These are phyloP conservation scores for Saprolegnia diclina DNA, from an alignment of 352 stramenopile species.

Conservation along the genomic window DNA sequence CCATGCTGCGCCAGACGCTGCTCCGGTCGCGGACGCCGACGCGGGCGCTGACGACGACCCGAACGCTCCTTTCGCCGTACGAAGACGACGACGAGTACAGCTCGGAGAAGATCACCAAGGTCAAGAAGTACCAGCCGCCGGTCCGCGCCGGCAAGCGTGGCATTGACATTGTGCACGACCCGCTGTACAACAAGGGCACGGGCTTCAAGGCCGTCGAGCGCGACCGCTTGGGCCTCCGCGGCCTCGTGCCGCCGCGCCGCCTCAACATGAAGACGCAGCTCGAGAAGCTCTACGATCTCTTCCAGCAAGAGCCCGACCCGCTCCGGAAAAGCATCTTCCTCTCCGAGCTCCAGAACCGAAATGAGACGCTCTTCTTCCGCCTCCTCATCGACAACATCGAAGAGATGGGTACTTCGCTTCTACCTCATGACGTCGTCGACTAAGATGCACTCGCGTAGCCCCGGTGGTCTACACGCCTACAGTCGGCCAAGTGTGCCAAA, in stretches of 20 bases:
- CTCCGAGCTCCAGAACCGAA: conserved; percentile 92
- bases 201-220: conserved; percentile 80
- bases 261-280: conserved; percentile 68
- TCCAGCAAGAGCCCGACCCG: conserved; percentile 56
- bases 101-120: conserved; percentile 28
- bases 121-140: conserved; percentile 76
- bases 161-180: conserved; percentile 78
- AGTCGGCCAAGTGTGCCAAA: conserved; percentile 90
- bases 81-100: background rate
- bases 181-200: conserved; percentile 86
- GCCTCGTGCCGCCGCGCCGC: conserved; percentile 69
- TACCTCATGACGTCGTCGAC: background rate
- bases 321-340: conserved; percentile 93
- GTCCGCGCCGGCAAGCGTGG: conserved; percentile 70
- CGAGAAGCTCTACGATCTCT: conserved; percentile 69
- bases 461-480: conserved; percentile 96
- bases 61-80: background rate
- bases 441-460: no score
- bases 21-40: background rate
- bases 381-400: conserved; percentile 88
- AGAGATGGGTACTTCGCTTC: conserved; percentile 76
- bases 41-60: background rate
- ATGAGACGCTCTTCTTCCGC: conserved; percentile 95
- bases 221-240: conserved; percentile 73
- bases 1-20: background rate